A percentile compares a stretch with the other conserved stretches of the same genome.
Conservation (phyloP, 2,329 filamentous ascomycete genomes). For the Talaromyces islandicus region DNA sequence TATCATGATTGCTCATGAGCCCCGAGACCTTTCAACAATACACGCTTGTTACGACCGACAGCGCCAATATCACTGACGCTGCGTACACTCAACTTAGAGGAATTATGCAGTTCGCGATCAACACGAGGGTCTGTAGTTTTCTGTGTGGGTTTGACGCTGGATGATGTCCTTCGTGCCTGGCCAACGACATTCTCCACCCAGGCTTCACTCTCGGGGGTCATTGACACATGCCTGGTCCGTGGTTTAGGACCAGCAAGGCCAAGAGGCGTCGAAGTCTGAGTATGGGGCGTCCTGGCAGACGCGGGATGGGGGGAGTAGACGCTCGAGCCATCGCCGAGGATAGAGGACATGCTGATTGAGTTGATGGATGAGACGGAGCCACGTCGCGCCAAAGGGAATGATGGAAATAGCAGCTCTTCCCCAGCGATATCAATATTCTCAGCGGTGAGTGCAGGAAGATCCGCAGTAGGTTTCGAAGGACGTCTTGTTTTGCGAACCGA, state of each 20-base stretch:
- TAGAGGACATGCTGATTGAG: slow-evolving; percentile 26
- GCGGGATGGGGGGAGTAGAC: slow-evolving; percentile 21
- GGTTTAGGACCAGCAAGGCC: slow-evolving; percentile 41
- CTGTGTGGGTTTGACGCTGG: slow-evolving; percentile 24
- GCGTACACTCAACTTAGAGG: slow-evolving; percentile 15
- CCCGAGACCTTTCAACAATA: slow-evolving; percentile 31
- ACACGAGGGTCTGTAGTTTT: slow-evolving; percentile 15
- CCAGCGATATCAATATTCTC: slow-evolving; percentile 23
- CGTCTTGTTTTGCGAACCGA: slow-evolving; percentile 33
- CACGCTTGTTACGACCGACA: slow-evolving; percentile 30
- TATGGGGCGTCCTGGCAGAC: slow-evolving; percentile 14
- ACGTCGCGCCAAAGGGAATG: slow-evolving; percentile 23
- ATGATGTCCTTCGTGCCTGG: slow-evolving; percentile 35
- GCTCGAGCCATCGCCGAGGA: slow-evolving; percentile 20
- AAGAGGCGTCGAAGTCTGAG: slow-evolving; percentile 28
- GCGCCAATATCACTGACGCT: slow-evolving; percentile 36
- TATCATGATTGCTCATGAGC: slow-evolving; percentile 15
- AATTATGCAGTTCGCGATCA: slow-evolving; percentile 18
- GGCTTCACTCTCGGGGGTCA: slow-evolving; percentile 40
- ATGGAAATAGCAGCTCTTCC: slow-evolving; percentile 23
- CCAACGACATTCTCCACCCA: slow-evolving; percentile 44
- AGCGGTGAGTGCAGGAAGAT: slow-evolving; percentile 20
- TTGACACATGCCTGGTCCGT: slow-evolving; percentile 32
- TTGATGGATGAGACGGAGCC: slow-evolving; percentile 34
- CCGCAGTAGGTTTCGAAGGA: slow-evolving; percentile 29